These are phyloP conservation scores for Penicillium ochrochloron DNA, from an alignment of 495 filamentous ascomycete genomes.

Conservation along the genomic window DNA sequence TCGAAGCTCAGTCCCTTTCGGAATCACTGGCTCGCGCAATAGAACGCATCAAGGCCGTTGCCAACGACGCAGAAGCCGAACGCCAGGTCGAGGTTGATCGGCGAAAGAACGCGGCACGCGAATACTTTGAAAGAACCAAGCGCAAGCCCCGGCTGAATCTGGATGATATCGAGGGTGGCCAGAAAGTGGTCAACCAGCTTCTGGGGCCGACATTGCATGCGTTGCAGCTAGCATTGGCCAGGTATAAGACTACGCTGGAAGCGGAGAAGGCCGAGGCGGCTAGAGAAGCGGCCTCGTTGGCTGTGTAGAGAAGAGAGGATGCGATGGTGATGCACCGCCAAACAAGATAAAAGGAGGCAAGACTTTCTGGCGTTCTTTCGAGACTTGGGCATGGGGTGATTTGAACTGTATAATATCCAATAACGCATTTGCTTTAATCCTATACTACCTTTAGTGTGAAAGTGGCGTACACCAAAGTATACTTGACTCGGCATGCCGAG, in stretches of 20 bases:
- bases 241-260: conserved; percentile 67
- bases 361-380: conserved; percentile 15
- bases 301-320: conserved; percentile 18
- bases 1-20: conserved; percentile 74
- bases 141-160: conserved; percentile 56
- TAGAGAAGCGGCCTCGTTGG: conserved; percentile 37
- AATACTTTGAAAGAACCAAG: conserved; percentile 37
- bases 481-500: conserved; percentile 42
- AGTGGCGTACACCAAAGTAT: not conserved
- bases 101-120: conserved; percentile 71
- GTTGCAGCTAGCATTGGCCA: conserved; percentile 62
- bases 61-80: conserved; percentile 76
- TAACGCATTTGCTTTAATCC: not conserved
- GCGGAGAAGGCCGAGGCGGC: conserved; percentile 47
- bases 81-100: conserved; percentile 60
- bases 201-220: conserved; percentile 71
- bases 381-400: conserved; percentile 5
- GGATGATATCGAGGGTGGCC: conserved; percentile 71
- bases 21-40: conserved; percentile 76
- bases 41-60: conserved; percentile 82
- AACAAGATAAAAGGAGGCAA: conserved; percentile 4
- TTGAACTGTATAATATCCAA: conserved; percentile 24
- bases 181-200: conserved; percentile 73
- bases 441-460: not conserved
- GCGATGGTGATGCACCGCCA: not conserved